Conservation (phyloP, 108 stramenopile genomes). For the Nitzschia palea region DNA sequence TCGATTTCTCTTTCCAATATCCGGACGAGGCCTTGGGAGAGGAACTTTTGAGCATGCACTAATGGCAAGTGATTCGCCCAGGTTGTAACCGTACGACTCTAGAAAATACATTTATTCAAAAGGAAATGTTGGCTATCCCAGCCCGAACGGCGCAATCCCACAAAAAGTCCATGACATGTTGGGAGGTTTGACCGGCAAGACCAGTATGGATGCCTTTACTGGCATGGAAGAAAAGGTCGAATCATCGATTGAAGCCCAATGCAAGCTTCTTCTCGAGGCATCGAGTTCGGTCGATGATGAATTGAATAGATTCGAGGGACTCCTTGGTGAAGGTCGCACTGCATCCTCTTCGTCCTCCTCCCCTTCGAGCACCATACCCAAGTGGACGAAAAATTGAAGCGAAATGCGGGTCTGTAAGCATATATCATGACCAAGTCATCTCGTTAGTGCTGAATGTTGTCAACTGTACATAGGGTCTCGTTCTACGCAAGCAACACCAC, state of each 20-base stretch:
- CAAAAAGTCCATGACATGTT: slow-evolving; percentile 97
- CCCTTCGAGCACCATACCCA: slow-evolving; percentile 16
- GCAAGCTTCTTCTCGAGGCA: slow-evolving; percentile 84
- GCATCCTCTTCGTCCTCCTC: slow-evolving; percentile 4
- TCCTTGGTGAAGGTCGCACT: slow-evolving; percentile 34
- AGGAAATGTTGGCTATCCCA: slow-evolving; percentile 94
- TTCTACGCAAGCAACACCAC: too few species aligned
- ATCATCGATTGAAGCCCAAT: slow-evolving; percentile 79
- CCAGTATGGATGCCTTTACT: slow-evolving; percentile 92
- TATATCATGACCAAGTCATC: too few species aligned
- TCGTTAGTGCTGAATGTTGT: too few species aligned
- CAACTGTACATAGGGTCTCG: too few species aligned
- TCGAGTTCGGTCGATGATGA: slow-evolving; percentile 82
- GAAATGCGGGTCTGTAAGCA: slow-evolving; percentile 35
- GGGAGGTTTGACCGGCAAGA: slow-evolving; percentile 82
- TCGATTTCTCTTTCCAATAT: too few species aligned
- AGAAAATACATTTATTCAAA: too few species aligned
- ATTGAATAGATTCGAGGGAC: slow-evolving; percentile 85
- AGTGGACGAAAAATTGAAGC: slow-evolving; percentile 84
- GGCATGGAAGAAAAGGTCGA: slow-evolving; percentile 98
- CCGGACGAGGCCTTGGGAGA: too few species aligned
- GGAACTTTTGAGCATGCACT: too few species aligned
- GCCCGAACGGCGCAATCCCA: slow-evolving; percentile 95
- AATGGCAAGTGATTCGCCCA: too few species aligned
- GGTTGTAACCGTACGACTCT: too few species aligned